Base-by-base conservation (phyloP, 345 rosid genomes). In the Eucalyptus cloeziana region DNA sequence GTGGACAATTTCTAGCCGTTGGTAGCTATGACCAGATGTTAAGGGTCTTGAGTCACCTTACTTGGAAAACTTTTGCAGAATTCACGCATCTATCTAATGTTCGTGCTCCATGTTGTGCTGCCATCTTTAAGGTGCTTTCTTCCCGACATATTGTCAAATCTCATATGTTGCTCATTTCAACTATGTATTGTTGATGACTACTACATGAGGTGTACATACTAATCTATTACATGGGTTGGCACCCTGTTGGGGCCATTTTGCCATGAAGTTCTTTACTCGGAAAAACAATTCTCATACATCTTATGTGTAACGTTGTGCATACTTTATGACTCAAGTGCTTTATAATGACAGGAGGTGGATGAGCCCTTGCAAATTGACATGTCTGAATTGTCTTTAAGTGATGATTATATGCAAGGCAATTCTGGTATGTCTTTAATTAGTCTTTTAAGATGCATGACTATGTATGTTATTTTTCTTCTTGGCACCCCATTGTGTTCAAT, bases 21-120 rank as follows among this genome's bases (percentile, higher is more conserved):
- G 99, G 99, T 89, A 98, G 99, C 92, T 98, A 95, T 89, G 99
- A 98, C 91, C 99, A 98, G 92, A 96, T 96, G 96, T 88, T 97
- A 90, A 95, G 99, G 49, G 94, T 98, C 89, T 92, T 96, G 81
- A 95, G 94, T 93, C 99, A 98, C 93, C 93, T 98, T 62, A 96
- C 98, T 16, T 96, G 99, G 99, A 98, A 97, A 92, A 96, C 97
- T 24, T 97, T 98, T 90, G 99, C 99, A n/a, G 99, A 98, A 92
- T 97, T 98, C 88, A 92, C 93, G 93, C 99, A 98, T 91, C 91
- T 96, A 86, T 95, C 99, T 85, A 94, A 94, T 27, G 97, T 98
- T 81, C 98, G 97, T 62, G 94, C 94, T 33, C 99, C 99, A 89
- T 98, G 98, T 89, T 93, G 88, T 92, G 99, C 99, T 90, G 95